Base-by-base conservation (phyloP, 2,329 filamentous ascomycete genomes). In the Alternaria sp. region DNA sequence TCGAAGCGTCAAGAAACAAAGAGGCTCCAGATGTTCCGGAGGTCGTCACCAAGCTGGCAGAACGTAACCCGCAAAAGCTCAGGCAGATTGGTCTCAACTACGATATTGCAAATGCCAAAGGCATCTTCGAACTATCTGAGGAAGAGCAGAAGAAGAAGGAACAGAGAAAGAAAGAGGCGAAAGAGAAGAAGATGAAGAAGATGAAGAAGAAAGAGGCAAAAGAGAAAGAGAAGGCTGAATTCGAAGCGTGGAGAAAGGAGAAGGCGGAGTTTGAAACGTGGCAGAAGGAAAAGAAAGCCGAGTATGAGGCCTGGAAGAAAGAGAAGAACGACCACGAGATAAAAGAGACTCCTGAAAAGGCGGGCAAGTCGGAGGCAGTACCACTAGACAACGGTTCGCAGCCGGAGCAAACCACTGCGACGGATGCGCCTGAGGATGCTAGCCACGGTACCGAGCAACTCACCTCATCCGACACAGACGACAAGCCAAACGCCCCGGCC, bases 91-190 rank as follows among this genome's bases (percentile, higher is more conserved):
- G 90, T 2, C 82, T 89, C 66, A 89, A 89, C 11, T 91, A 91
- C 66, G 90, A 92, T 66, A 84, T 92, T 6, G 89, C 90, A 0
- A 88, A 91, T 73, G 86, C 87, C 65, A 91, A 91, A 74, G 89
- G 87, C 3, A 80, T 85, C 4, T 75, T 85, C 8, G 71, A 82
- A 25, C 81, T 84, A n/a, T 82, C 83, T 36, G 85, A 87, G 23
- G 82, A 77, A 51, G 77, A 81, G 13, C 74, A 78, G 57, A 82
- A 79, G 72, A 80, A 80, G 67, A 68, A 77, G 53, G 79, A 80
- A 26, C 71, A 79, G 57, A 73, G 77, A 49, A 73, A 75, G 40
- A 79, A 76, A 12, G 70, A 76, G 43, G 77, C 76, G 57, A 77
- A 73, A 64, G 68, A 75, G 26, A 72, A 72, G 57, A 71, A 71